Evolutionary conservation across 2,329 filamentous ascomycete species (phyloP).

Genomic region (Penicillium rolfsii): DNA sequence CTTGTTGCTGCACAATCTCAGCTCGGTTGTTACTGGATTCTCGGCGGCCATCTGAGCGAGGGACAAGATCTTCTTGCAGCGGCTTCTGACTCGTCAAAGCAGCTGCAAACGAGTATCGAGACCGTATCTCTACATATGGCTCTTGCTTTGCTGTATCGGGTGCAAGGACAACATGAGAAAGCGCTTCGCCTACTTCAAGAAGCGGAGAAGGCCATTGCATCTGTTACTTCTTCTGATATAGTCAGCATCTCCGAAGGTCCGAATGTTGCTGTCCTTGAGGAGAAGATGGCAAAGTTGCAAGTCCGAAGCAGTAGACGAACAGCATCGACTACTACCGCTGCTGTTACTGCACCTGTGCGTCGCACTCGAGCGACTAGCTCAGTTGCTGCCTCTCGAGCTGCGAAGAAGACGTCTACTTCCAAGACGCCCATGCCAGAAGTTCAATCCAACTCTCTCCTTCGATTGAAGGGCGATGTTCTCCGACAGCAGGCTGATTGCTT

Average conservation of each 20-base stretch:
- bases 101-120: conserved; percentile 55
- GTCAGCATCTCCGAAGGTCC: conserved; percentile 33
- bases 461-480: conserved; percentile 54
- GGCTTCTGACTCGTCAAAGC: conserved; percentile 59
- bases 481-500: conserved; percentile 56
- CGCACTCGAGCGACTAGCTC: conserved; percentile 38
- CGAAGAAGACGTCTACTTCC: conserved; percentile 26
- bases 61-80: conserved; percentile 61
- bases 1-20: conserved; percentile 52
- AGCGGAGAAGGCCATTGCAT: conserved; percentile 51
- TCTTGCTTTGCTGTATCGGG: conserved; percentile 52
- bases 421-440: conserved; percentile 28
- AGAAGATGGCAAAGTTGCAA: conserved; percentile 48
- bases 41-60: conserved; percentile 54
- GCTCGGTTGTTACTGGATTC: conserved; percentile 53
- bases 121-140: conserved; percentile 54
- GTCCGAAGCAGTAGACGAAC: conserved; percentile 37
- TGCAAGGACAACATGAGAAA: conserved; percentile 52
- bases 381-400: conserved; percentile 24
- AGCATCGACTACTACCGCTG: conserved; percentile 29
- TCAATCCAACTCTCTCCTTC: conserved; percentile 45
- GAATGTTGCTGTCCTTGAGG: conserved; percentile 42
- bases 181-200: conserved; percentile 55
- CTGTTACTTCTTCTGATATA: conserved; percentile 43
- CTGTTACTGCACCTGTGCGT: conserved; percentile 28